Evolutionary conservation across 2,329 filamentous ascomycete species (phyloP).

Genomic region (Phyllachora maydis): DNA sequence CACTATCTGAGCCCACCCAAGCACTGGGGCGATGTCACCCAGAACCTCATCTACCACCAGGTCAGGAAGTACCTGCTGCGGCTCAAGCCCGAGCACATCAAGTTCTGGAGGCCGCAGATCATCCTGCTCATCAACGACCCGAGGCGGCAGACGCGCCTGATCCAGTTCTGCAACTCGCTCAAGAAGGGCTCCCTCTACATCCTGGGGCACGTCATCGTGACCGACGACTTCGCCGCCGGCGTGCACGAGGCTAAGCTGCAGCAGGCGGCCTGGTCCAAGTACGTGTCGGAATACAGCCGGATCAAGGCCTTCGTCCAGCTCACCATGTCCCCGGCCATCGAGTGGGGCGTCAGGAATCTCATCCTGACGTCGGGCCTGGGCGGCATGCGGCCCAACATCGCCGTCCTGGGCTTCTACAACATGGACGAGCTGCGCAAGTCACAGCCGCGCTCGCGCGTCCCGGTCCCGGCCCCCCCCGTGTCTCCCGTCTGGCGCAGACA

Average conservation of each 20-base stretch:
- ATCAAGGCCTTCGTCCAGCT: conserved; percentile 85
- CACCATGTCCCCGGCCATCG: conserved; percentile 60
- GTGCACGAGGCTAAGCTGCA: conserved; percentile 67
- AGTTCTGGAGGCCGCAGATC: conserved; percentile 83
- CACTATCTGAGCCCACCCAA: conserved; percentile 76
- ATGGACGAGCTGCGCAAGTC: conserved; percentile 58
- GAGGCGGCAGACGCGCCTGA: conserved; percentile 60
- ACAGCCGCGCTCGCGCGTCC: conserved; percentile 31
- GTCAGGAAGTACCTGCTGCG: conserved; percentile 73
- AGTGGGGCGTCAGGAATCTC: conserved; percentile 70
- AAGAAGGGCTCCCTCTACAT: conserved; percentile 79
- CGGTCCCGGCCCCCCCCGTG: conserved; percentile 27
- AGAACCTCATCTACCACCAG: conserved; percentile 72
- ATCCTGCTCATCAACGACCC: conserved; percentile 69
- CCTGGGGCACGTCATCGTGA: conserved; percentile 73
- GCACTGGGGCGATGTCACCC: conserved; percentile 76
- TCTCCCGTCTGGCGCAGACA: no score
- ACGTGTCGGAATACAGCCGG: conserved; percentile 60
- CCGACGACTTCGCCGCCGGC: conserved; percentile 57
- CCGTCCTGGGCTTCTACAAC: conserved; percentile 62
- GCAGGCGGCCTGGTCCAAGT: conserved; percentile 66
- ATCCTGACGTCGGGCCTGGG: conserved; percentile 66
- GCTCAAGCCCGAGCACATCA: conserved; percentile 74
- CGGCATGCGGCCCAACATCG: conserved; percentile 79
- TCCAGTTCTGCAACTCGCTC: conserved; percentile 79